These are phyloP conservation scores for Pyricularia grisea DNA, from an alignment of 2,329 filamentous ascomycete species.

Conservation along the genomic window DNA sequence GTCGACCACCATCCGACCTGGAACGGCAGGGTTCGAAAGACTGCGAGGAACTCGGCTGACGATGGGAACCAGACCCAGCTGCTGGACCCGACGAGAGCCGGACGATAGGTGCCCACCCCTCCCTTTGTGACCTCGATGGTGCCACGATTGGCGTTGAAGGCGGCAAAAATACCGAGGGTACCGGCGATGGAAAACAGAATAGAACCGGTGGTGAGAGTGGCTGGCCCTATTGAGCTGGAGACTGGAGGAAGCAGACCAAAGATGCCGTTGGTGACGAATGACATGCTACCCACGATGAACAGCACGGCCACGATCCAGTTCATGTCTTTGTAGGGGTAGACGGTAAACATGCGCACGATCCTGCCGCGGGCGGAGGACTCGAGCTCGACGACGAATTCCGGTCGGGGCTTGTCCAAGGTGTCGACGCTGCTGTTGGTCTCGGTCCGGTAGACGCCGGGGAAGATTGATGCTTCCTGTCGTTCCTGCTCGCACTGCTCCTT, in stretches of 20 bases:
- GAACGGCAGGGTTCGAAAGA: not conserved
- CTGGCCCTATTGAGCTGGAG: slow-evolving; percentile 1
- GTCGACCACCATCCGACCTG: not conserved
- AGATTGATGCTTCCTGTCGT: not conserved
- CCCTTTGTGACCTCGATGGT: not conserved
- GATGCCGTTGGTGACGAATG: slow-evolving; percentile 7
- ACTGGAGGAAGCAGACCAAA: slow-evolving; percentile 5
- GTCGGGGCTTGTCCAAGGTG: slow-evolving; percentile 2
- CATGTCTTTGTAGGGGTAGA: slow-evolving; percentile 9
- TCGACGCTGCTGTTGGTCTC: not conserved
- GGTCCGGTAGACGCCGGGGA: not conserved
- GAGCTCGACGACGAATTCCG: not conserved
- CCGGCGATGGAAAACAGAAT: not conserved
- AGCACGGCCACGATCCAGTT: slow-evolving; percentile 12
- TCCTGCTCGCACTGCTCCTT: not conserved
- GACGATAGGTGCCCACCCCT: not conserved
- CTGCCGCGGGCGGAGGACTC: not conserved
- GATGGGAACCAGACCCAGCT: slow-evolving; percentile 1
- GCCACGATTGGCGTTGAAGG: slow-evolving; percentile 2
- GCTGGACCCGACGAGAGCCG: not conserved
- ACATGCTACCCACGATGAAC: slow-evolving; percentile 12
- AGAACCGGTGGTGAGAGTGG: not conserved
- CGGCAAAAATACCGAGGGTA: not conserved
- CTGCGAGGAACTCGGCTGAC: not conserved
- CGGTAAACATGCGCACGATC: slow-evolving; percentile 9